Percentiles rank a stretch among this genome's conserved stretches.
Conservation (phyloP, 495 filamentous ascomycete species). For the Xylaria venustula region DNA sequence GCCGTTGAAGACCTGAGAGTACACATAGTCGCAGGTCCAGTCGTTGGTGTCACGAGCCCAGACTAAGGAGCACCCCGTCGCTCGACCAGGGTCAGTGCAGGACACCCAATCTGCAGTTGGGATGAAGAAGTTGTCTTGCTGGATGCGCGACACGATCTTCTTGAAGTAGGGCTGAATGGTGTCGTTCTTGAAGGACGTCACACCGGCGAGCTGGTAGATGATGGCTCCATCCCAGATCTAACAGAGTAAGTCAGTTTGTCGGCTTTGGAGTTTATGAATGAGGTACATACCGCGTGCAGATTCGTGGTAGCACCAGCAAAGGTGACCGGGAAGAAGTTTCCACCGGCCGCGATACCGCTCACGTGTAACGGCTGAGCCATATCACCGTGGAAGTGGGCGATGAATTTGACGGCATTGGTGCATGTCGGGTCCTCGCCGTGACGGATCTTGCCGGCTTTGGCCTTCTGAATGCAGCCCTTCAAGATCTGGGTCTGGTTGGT, state of each 20-base stretch:
- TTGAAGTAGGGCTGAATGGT: constrained; percentile 27
- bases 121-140: constrained; percentile 24
- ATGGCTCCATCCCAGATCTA: constrained; percentile 33
- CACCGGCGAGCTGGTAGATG: constrained; percentile 26
- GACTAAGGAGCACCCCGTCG: constrained; percentile 22
- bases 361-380: constrained; percentile 31
- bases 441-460: constrained; percentile 18
- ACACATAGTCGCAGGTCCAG: constrained; percentile 34
- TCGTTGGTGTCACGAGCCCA: constrained; percentile 29
- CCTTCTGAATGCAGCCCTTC: constrained; percentile 22
- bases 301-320: constrained; percentile 17
- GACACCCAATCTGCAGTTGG: constrained; percentile 20
- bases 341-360: constrained; percentile 25
- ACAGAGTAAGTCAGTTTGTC: not conserved
- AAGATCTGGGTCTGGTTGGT: constrained; percentile 29
- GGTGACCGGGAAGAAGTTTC: constrained; percentile 26
- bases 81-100: constrained; percentile 25
- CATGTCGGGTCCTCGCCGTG: constrained; percentile 26
- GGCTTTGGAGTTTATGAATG: not conserved
- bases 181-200: constrained; percentile 24
- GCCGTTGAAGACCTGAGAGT: constrained; percentile 22
- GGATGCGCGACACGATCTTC: constrained; percentile 18
- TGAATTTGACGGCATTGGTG: constrained; percentile 36
- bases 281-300: constrained; percentile 18
- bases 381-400: constrained; percentile 39